Base-by-base conservation (phyloP, 345 rosid genomes). In the Lepidium africanum region DNA sequence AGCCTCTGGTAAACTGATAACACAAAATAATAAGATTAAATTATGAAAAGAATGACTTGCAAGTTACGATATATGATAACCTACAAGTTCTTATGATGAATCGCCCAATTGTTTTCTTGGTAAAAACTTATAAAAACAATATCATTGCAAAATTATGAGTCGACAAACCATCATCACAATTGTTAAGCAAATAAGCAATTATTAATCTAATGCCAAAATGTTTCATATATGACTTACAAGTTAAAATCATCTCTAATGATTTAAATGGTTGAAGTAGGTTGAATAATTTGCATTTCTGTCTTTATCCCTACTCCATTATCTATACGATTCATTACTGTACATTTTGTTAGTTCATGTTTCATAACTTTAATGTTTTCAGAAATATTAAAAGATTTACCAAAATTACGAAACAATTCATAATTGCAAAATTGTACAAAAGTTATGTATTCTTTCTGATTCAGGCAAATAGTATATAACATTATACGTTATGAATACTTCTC, bases 41-140 rank as follows among this genome's bases (percentile, higher is more conserved):
- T 42, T 15, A 35, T 43, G 40, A 35, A 65, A 56, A 67, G 69
- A 17, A 74, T 74, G 69, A 67, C 78, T 74, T 74, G 52, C 73
- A 74, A 74, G 78, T 61, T 61, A 74, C 69, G 73, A 67, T 67
- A 45, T 30, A 74, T 74, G 51, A 74, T 74, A 38, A 45, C 58
- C 53, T 52, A 10, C 17, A 46, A 65, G 57, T 37, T 39, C 25
- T 52, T 73, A 14, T 72, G 46, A 64, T 72, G 40, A 32, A 17
- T 14, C 5, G 7, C 37, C 30, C 48, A 73, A 32, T 58, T 50
- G 54, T 5, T 21, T 40, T 57, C 43, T 35, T 47, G 17, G 37
- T 56, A 64, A 59, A 8, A 33, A 8, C 40, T 30, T 33, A 15
- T 13, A 21, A 47, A 65, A 50, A 59, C 61, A 73, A 23, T 67